These are phyloP conservation scores for Huiozyma naganishii DNA, from an alignment of 805 yeast species.

Conservation along the genomic window DNA sequence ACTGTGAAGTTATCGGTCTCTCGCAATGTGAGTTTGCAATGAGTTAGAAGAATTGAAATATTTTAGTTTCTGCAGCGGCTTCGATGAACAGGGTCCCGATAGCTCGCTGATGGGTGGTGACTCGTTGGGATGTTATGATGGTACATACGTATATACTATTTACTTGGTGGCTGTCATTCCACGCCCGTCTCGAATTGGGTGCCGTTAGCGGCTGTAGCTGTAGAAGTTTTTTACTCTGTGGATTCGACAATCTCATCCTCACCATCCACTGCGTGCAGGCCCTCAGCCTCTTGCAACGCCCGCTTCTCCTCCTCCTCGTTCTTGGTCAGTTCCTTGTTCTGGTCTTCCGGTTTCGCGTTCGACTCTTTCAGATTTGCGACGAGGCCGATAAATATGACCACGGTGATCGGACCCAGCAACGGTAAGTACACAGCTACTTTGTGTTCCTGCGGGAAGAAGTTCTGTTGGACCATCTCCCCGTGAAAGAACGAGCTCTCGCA, in stretches of 20 bases:
- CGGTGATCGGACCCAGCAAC: slow-evolving; percentile 69
- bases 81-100: too few species aligned
- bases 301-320: neutral
- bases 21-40: too few species aligned
- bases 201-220: neutral
- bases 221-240: neutral
- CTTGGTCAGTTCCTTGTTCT: neutral
- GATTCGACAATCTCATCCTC: neutral
- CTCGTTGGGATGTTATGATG: too few species aligned
- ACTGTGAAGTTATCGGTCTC: too few species aligned
- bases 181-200: too few species aligned
- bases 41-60: too few species aligned
- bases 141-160: too few species aligned
- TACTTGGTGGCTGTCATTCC: too few species aligned
- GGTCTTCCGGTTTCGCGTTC: neutral
- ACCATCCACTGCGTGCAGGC: slow-evolving; percentile 5
- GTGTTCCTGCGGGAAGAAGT: slow-evolving; percentile 91
- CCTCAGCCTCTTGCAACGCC: slow-evolving; percentile 3
- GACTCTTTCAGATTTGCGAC: slow-evolving; percentile 36
- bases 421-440: slow-evolving; percentile 91
- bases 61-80: too few species aligned
- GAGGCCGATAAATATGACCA: slow-evolving; percentile 48
- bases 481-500: slow-evolving; percentile 74
- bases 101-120: too few species aligned
- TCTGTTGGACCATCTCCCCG: slow-evolving; percentile 90